A percentile compares a stretch with the other conserved stretches of the same genome.
Conservation (phyloP, 768 basidiomycete species). For the Stropharia rugosoannulata region DNA sequence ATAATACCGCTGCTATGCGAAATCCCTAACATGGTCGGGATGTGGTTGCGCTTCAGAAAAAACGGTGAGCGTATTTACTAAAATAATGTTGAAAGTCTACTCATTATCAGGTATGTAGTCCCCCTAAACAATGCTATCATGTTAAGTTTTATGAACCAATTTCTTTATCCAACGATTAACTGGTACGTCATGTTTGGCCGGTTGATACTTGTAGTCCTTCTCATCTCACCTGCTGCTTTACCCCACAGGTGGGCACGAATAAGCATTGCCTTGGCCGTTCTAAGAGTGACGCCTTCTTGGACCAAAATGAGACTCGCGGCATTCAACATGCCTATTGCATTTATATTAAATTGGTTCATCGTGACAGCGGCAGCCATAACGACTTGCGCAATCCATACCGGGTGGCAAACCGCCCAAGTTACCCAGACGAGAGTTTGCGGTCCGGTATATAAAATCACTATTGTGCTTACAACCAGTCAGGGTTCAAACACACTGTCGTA, state of each 20-base stretch:
- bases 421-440: background rate
- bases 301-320: background rate
- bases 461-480: background rate
- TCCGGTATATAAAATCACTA: background rate
- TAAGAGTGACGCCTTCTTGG: constrained; percentile 4
- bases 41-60: constrained; percentile 7
- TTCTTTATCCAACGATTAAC: background rate
- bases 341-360: background rate
- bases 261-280: constrained; percentile 2
- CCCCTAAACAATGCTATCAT: background rate
- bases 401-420: background rate
- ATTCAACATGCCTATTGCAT: background rate
- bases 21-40: background rate
- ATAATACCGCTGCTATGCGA: constrained; percentile 8
- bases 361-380: background rate
- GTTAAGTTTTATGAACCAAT: background rate
- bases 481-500: background rate
- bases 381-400: background rate
- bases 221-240: background rate
- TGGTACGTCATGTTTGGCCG: background rate
- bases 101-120: background rate
- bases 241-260: constrained; percentile 11
- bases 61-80: background rate
- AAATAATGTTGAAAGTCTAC: background rate
- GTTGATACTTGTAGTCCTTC: no score